Base-by-base conservation (phyloP, 331 rosid genomes). In the Saraca asoca region DNA sequence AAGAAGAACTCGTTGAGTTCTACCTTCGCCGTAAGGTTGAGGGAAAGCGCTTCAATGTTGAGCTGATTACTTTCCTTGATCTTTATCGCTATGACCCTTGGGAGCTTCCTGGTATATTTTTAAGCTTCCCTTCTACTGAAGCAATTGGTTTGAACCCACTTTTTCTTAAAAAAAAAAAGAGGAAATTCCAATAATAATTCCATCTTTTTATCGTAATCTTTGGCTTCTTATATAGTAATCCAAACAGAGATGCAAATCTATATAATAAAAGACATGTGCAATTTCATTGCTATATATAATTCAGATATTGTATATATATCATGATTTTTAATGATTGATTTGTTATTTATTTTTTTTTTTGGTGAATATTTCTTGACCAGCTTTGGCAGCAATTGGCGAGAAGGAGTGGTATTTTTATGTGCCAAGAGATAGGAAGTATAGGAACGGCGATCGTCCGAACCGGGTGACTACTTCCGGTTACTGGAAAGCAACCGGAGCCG, bases 11-110 rank as follows among this genome's bases (percentile, higher is more conserved):
- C 0, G 96, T 94, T 0, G 97, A 94, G 82, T 94, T 94, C 90
- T 94, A 94, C 89, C 99, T 94, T 81, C 99, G 99, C 96, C 99
- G 99, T 88, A 94, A 94, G 96, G 99, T 94, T 8, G 99, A 94
- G 96, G 99, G 99, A 66, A 94, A 94, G 59, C 94, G 97, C 52
- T 94, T 94, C 92, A 94, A 94, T 55, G 99, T 94, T 48, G 99
- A 94, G 58, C 97, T 94, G 63, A 94, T 94, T 35, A 90, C 99
- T 90, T 94, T 90, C 72, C 97, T 94, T n/a, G 99, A 94, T 84
- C 99, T 94, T 63, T 94, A 94, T 83, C 96, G 95, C 89, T 94
- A 90, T 42, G 99, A 94, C 95, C 99, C 99, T 63, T 94, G 99
- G 99, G 99, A 94, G 41, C 97, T 94, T 75, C 99, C 99, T 43